Conservation (phyloP, 2,329 filamentous ascomycete genomes). For the Ophiostoma ulmi region DNA sequence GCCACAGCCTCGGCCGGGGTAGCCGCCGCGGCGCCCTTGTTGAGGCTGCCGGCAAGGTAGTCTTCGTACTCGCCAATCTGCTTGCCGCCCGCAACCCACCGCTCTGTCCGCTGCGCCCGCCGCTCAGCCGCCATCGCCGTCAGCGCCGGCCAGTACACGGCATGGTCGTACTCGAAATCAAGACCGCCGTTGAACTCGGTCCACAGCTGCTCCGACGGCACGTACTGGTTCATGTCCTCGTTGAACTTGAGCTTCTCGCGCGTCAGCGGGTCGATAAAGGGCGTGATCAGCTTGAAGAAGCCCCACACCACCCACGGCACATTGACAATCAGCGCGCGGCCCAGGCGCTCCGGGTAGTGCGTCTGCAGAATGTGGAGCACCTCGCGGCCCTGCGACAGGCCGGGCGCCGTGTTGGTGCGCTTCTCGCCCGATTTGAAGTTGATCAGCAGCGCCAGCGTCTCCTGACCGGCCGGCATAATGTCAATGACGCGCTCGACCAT, state of each 20-base stretch:
- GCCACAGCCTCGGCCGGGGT: constrained; percentile 14
- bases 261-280: constrained; percentile 93
- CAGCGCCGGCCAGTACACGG: constrained; percentile 82
- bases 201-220: constrained; percentile 78
- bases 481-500: constrained; percentile 91
- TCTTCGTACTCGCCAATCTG: constrained; percentile 80
- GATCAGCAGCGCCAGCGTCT: constrained; percentile 80
- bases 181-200: constrained; percentile 69
- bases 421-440: constrained; percentile 80
- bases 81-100: constrained; percentile 78
- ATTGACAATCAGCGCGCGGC: constrained; percentile 83
- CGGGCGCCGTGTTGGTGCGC: constrained; percentile 67
- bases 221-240: constrained; percentile 77
- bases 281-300: constrained; percentile 94
- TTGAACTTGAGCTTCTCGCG: constrained; percentile 97
- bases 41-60: constrained; percentile 65
- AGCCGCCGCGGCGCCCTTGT: constrained; percentile 29
- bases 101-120: constrained; percentile 55
- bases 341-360: constrained; percentile 90
- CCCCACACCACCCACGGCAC: constrained; percentile 87
- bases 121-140: constrained; percentile 63
- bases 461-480: constrained; percentile 78
- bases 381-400: constrained; percentile 70
- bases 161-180: constrained; percentile 88
- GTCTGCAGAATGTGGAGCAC: constrained; percentile 89